These are phyloP conservation scores for Pterocarpus santalinus DNA, from an alignment of 306 rosid species.

Conservation along the genomic window DNA sequence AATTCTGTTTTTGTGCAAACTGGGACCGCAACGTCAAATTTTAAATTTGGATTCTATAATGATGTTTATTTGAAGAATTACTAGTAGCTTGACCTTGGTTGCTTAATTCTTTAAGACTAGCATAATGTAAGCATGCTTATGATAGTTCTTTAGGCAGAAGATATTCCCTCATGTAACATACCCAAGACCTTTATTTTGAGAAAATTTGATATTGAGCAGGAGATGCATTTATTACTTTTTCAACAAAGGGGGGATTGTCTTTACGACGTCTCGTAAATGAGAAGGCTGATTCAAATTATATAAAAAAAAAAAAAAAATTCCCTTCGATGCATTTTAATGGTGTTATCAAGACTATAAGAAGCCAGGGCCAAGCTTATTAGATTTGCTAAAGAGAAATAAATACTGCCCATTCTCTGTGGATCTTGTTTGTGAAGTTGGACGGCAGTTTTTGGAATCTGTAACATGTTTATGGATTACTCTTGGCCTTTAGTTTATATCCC, in stretches of 20 bases:
- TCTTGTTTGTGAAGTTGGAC: conserved; percentile 98
- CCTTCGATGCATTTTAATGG: conserved; percentile 85
- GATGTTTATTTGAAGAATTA: too few species aligned
- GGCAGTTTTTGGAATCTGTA: conserved; percentile 99
- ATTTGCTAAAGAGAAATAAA: conserved; percentile 98
- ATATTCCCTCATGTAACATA: conserved; percentile 4
- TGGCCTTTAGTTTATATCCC: conserved; percentile 65
- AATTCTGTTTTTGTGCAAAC: too few species aligned
- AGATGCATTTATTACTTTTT: conserved; percentile 8
- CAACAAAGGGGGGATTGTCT: background rate
- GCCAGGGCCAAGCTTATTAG: conserved; percentile 99
- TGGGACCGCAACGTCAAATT: too few species aligned
- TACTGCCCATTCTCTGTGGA: conserved; percentile 99
- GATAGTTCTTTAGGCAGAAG: conserved; percentile 2
- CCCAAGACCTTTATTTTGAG: conserved; percentile 34
- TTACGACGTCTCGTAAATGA: conserved; percentile 24
- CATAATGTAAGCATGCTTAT: conserved; percentile 64
- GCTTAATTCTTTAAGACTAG: too few species aligned
- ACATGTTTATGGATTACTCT: conserved; percentile 94
- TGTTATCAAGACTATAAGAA: conserved; percentile 98
- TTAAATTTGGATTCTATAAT: too few species aligned
- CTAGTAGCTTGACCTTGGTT: too few species aligned
- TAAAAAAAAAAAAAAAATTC: conserved; percentile 61
- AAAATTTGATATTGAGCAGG: conserved; percentile 4
- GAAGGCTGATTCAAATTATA: conserved; percentile 21